Base-by-base conservation (phyloP, 257 asterid genomes). In the Ocimum tenuiflorum region DNA sequence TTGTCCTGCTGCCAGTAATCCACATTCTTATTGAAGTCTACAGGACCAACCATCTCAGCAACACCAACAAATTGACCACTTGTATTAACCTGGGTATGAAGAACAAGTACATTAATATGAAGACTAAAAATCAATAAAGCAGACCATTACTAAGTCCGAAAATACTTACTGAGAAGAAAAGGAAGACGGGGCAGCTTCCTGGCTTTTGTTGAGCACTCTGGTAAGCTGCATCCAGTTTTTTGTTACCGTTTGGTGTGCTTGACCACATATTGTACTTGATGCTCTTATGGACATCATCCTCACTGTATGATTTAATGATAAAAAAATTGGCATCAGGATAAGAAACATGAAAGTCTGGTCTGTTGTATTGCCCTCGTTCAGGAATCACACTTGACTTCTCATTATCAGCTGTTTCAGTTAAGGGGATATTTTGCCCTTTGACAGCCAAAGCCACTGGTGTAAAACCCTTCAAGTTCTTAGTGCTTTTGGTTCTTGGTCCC, bases 1-100 rank as follows among this genome's bases (percentile, higher is more conserved):
- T 86, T 88, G 81, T 88, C 94, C 71, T 75, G 94, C 82, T 86
- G 88, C 94, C 89, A 88, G 70, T 81, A 88, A 63, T 83, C 89
- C 29, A 86, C 75, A 49, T 68, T 88, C 80, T 82, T 83, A 68
- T 80, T 67, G 70, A 83, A 86, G 76, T 88, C 91, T 51, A 88
- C 91, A 3, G 79, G 75, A 1, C 91, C 96, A 35, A 36, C 70
- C 96, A 88, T 88, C 79, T 88, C 91, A 0, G 85, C 91, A 52
- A 85, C 86, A 62, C 94, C 96, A 43, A 88, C 82, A 70, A 88
- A 88, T 35, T 88, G 94, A 6, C 95, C 89, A 45, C 87, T 84
- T 20, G 82, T 73, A 76, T 86, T 86, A 2, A 86, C 95, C 88
- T 84, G 67, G n/a, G 6, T 56, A 76, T 24, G 12, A 49, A 8